Base-by-base conservation (phyloP, 2,329 filamentous ascomycete genomes). In the Xenoacremonium recifei region DNA sequence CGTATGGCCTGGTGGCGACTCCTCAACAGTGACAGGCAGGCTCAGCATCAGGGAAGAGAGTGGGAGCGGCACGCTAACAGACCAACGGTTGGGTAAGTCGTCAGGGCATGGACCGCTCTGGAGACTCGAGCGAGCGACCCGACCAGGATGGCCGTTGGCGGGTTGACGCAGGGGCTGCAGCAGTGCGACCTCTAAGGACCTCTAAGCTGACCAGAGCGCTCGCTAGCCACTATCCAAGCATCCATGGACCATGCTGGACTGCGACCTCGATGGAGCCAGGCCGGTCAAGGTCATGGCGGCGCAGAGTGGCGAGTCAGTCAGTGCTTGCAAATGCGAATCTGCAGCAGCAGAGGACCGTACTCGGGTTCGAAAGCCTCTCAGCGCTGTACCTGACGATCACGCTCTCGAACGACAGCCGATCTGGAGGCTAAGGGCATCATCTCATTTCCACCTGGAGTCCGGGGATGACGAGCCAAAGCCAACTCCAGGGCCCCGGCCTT, bases 121-220 rank as follows among this genome's bases (percentile, higher is more conserved):
- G n/a, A n/a, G n/a, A n/a, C n/a, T n/a, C n/a, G 15, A 53, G 40
- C 38, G 29, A 21, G 35, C 25, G 39, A 29, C 37, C 50, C 39
- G 46, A 33, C 42, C 42, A 45, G 47, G 37, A 41, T 21, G 46
- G 46, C 42, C 33, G 53, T 55, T 54, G 50, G 50, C 48, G 45
- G 52, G 54, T 56, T 49, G 52, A 57, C 47, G 54, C 54, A 57
- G 52, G 54, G 54, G 54, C 29, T 31, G 29, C 29, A 31, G 29
- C 6, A 31, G 29, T 27, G 23, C 13, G 17, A 31, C 29, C 17
- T 15, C 7, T 31, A 9, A 21, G 32, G 21, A 17, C 32, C 36
- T 39, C 21, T 36, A 42, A 37, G 44, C 13, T 27, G 9, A 7
- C 23, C 23, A 9, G 23, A 27, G 23, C 23, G 23, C 23, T 27